Percentiles rank a stretch among this genome's conserved stretches.
phyloP scores from a whole-genome alignment of 441 rosid species.

The Breynia disticha region DNA sequence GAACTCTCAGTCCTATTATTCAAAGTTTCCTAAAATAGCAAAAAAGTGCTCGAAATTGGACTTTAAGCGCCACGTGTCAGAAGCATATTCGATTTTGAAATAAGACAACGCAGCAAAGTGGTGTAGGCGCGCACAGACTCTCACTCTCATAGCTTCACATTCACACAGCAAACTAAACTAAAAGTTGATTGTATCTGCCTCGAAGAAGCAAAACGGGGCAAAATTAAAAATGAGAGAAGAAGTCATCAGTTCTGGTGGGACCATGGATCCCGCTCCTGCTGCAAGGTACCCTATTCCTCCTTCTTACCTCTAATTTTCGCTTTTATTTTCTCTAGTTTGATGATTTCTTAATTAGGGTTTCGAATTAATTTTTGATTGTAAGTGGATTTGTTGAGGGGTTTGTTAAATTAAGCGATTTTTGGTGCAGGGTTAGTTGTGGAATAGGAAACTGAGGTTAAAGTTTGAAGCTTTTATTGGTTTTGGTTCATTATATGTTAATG shows the following conservation, averaged over 20 bases:
- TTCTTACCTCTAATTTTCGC: background rate
- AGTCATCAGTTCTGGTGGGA: slow-evolving; percentile 59
- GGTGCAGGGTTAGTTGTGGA: background rate
- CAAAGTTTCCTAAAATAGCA: too few relatives aligned
- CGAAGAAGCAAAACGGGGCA: background rate
- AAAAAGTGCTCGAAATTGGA: too few relatives aligned
- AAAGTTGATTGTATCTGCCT: background rate
- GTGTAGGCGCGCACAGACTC: background rate
- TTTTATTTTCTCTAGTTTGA: slow-evolving; percentile 1
- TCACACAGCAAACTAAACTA: background rate
- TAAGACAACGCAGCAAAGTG: too few relatives aligned
- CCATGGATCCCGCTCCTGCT: slow-evolving; percentile 52
- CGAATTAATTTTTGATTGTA: background rate
- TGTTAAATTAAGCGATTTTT: background rate
- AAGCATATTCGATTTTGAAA: too few relatives aligned
- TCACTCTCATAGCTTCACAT: background rate
- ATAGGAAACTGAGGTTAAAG: too few relatives aligned
- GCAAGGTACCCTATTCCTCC: slow-evolving; percentile 27
- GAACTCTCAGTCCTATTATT: too few relatives aligned
- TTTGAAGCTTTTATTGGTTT: too few relatives aligned
- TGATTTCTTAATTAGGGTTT: slow-evolving; percentile 24
- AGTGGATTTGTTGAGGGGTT: background rate
- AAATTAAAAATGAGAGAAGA: slow-evolving; percentile 41
- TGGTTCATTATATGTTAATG: too few relatives aligned
- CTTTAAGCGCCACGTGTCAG: too few relatives aligned